Percentiles rank a stretch among this genome's conserved stretches.
These are phyloP conservation scores for Phytophthora ohioensis DNA, from an alignment of 352 stramenopile genomes.

Conservation along the genomic window DNA sequence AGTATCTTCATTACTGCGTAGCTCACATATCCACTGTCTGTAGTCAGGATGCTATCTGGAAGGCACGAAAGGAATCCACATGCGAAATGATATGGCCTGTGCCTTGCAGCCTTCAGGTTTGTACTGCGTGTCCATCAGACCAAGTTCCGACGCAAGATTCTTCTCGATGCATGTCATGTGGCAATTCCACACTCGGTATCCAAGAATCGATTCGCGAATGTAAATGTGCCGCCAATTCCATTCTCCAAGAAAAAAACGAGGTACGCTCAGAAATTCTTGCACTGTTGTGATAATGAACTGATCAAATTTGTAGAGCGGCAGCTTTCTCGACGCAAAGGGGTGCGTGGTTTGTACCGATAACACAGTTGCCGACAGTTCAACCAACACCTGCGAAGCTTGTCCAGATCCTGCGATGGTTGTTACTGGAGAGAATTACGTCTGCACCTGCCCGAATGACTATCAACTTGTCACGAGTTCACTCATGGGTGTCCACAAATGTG, in stretches of 20 bases:
- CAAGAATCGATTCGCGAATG: slow-evolving; percentile 51
- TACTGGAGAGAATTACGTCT: slow-evolving; percentile 42
- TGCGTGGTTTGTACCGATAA: slow-evolving; percentile 63
- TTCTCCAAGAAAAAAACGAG: slow-evolving; percentile 62
- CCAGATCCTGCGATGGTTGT: slow-evolving; percentile 83
- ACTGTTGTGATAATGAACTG: not conserved
- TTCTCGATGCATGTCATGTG: slow-evolving; percentile 63
- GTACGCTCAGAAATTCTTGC: slow-evolving; percentile 24
- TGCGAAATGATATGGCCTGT: slow-evolving; percentile 74
- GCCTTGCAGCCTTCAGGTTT: slow-evolving; percentile 61
- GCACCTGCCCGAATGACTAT: slow-evolving; percentile 72
- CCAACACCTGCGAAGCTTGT: slow-evolving; percentile 74
- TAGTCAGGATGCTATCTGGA: slow-evolving; percentile 31
- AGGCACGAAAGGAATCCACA: slow-evolving; percentile 34
- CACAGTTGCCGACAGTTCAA: slow-evolving; percentile 41
- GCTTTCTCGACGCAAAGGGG: slow-evolving; percentile 63
- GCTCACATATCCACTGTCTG: slow-evolving; percentile 13
- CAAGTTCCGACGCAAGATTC: slow-evolving; percentile 57
- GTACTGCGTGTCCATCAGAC: slow-evolving; percentile 44
- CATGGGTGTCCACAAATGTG: slow-evolving; percentile 49
- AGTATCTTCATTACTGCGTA: not conserved
- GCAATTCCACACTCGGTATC: slow-evolving; percentile 65
- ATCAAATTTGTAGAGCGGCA: slow-evolving; percentile 52
- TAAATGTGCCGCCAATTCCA: slow-evolving; percentile 48
- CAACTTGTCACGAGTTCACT: slow-evolving; percentile 54